A percentile compares a stretch with the other conserved stretches of the same genome.
Evolutionary conservation across 805 yeast species (phyloP).

Genomic region (Cyberlindnera lachancei): DNA sequence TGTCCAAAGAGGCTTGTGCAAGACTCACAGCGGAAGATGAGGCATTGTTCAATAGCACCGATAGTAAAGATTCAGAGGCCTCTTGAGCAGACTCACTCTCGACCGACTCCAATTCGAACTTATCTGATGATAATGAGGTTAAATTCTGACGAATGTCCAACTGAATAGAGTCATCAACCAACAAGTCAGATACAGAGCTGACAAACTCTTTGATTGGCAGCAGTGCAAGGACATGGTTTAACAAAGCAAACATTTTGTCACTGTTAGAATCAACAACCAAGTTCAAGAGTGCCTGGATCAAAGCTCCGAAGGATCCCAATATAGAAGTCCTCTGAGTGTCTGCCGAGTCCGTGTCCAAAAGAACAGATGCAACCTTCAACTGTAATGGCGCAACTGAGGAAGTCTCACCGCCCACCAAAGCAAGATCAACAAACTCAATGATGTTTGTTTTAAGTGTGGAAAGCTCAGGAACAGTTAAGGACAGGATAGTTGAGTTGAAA

Average conservation of each 20-base stretch:
- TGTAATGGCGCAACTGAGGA: conserved; percentile 41
- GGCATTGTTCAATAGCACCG: conserved; percentile 38
- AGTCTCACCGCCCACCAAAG: conserved; percentile 26
- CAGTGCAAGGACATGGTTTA: conserved; percentile 57
- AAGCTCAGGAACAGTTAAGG: conserved; percentile 42
- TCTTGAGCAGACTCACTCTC: conserved; percentile 41
- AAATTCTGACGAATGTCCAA: conserved; percentile 52
- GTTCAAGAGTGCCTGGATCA: conserved; percentile 15
- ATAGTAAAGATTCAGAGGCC: conserved; percentile 46
- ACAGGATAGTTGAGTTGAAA: conserved; percentile 53
- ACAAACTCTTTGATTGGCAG: conserved; percentile 73
- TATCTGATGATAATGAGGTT: conserved; percentile 53
- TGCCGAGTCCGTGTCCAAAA: conserved; percentile 32
- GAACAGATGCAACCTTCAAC: conserved; percentile 43
- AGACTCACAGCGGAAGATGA: conserved; percentile 32
- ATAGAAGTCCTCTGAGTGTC: conserved; percentile 7
- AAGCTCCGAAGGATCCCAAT: conserved; percentile 13
- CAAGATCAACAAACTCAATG: conserved; percentile 47
- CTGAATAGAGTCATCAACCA: conserved; percentile 24
- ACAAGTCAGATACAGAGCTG: conserved; percentile 44
- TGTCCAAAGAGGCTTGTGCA: conserved; percentile 63
- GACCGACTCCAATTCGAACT: conserved; percentile 61
- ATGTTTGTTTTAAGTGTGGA: conserved; percentile 40
- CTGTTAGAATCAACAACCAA: conserved; percentile 1
- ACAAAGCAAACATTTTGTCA: conserved; percentile 23